Evolutionary conservation across 495 filamentous ascomycete genomes (phyloP).

Genomic region (Hypoxylon fragiforme): DNA sequence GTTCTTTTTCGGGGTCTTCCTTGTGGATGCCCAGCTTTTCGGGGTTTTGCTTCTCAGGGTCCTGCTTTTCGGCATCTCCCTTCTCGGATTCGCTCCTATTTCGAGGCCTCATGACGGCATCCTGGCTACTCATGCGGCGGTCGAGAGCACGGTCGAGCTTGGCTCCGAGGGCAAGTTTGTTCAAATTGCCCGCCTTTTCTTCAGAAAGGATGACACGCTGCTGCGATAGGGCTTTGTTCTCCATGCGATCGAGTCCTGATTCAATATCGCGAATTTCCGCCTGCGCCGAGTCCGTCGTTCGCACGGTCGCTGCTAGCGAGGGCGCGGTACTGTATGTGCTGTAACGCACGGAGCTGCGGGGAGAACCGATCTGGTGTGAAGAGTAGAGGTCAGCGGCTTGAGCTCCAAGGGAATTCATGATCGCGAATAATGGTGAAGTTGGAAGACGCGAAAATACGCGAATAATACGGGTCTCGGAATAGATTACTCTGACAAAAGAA

Average conservation of each 20-base stretch:
- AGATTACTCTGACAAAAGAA: slow-evolving; percentile 5
- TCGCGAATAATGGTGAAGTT: neutral
- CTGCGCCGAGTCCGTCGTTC: slow-evolving; percentile 60
- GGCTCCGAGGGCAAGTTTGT: slow-evolving; percentile 87
- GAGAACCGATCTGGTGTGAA: slow-evolving; percentile 33
- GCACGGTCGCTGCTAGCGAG: slow-evolving; percentile 67
- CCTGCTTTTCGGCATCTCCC: slow-evolving; percentile 30
- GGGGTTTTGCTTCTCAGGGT: slow-evolving; percentile 42
- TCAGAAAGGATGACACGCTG: slow-evolving; percentile 83
- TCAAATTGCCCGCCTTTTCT: slow-evolving; percentile 83
- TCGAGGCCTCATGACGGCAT: slow-evolving; percentile 77
- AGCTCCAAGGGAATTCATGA: neutral
- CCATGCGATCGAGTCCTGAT: slow-evolving; percentile 82
- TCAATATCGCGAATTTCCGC: slow-evolving; percentile 81
- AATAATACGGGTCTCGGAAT: too few relatives aligned
- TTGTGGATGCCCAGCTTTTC: slow-evolving; percentile 44
- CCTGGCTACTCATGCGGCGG: slow-evolving; percentile 86
- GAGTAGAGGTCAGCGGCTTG: slow-evolving; percentile 1
- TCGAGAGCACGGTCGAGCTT: slow-evolving; percentile 92
- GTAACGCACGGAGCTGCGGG: slow-evolving; percentile 74
- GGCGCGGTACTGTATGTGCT: slow-evolving; percentile 79
- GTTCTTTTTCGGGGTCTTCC: slow-evolving; percentile 29
- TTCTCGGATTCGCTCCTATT: slow-evolving; percentile 47
- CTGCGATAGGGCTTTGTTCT: slow-evolving; percentile 80
- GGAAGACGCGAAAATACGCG: neutral